Evolutionary conservation across 108 stramenopile species (phyloP).

Genomic region (Skeletonema grethae): DNA sequence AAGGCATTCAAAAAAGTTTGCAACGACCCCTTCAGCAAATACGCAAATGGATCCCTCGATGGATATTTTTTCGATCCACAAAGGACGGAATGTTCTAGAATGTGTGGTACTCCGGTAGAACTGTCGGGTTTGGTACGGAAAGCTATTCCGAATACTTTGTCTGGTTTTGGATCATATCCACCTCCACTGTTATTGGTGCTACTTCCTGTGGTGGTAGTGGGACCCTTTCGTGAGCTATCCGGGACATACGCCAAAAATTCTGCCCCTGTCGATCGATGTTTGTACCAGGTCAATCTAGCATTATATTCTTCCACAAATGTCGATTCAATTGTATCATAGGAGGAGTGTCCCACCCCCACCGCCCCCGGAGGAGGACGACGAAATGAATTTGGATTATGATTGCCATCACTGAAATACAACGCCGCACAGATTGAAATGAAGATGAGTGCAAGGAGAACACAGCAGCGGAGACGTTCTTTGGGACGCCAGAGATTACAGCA

Average conservation of each 20-base stretch:
- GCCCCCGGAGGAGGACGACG: conserved; percentile 24
- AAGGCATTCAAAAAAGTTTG: conserved; percentile 95
- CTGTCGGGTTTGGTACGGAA: conserved; percentile 89
- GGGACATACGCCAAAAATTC: conserved; percentile 77
- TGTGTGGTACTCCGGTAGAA: conserved; percentile 88
- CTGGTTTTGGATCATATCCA: conserved; percentile 61
- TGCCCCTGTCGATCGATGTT: conserved; percentile 76
- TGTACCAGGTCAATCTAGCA: conserved; percentile 54
- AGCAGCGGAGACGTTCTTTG: conserved; percentile 23
- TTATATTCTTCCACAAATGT: conserved; percentile 23
- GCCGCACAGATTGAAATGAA: not conserved
- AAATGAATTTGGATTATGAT: not conserved
- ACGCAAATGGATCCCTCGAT: conserved; percentile 93
- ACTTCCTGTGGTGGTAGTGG: not conserved
- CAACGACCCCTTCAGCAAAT: conserved; percentile 86
- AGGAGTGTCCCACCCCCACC: conserved; percentile 25
- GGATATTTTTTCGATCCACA: conserved; percentile 91
- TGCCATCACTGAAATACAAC: not conserved
- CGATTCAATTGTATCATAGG: conserved; percentile 29
- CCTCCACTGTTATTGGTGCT: not conserved
- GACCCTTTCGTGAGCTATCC: conserved; percentile 25
- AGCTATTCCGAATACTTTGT: conserved; percentile 95
- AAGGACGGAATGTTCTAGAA: conserved; percentile 92
- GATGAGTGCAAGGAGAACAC: not conserved
- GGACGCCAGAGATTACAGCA: conserved; percentile 15